These are phyloP conservation scores for Haberlea rhodopensis DNA, from an alignment of 257 asterid species.

Conservation along the genomic window DNA sequence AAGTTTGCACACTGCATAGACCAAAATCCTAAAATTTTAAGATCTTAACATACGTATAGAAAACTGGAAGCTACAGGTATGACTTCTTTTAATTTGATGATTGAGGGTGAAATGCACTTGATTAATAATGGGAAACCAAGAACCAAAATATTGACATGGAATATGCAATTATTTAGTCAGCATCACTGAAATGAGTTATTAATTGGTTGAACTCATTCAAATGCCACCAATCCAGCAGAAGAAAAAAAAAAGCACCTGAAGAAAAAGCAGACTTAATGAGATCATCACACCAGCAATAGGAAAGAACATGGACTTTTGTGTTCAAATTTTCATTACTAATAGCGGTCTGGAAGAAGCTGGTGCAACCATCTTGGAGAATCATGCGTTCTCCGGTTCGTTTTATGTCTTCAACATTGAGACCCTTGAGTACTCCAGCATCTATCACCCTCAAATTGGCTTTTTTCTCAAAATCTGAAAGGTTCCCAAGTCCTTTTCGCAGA, in stretches of 20 bases:
- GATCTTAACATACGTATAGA: background rate
- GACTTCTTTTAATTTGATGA: background rate
- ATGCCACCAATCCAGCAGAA: constrained; percentile 7
- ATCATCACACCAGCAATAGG: constrained; percentile 97
- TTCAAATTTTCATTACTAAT: constrained; percentile 49
- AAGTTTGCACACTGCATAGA: too few relatives aligned
- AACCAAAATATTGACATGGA: background rate
- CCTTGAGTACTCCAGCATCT: constrained; percentile 82
- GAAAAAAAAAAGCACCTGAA: constrained; percentile 53
- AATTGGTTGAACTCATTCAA: background rate
- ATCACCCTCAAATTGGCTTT: constrained; percentile 72
- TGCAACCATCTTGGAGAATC: constrained; percentile 81
- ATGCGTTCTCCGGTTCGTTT: constrained; percentile 79
- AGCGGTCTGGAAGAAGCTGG: constrained; percentile 55
- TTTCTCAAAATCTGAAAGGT: constrained; percentile 76
- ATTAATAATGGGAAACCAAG: constrained; percentile 15
- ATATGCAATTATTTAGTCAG: background rate
- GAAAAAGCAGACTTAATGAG: constrained; percentile 85
- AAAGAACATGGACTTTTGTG: constrained; percentile 70
- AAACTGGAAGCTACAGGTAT: background rate
- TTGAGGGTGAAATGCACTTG: constrained; percentile 8
- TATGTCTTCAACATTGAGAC: constrained; percentile 78
- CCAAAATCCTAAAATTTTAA: background rate
- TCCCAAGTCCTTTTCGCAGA: constrained; percentile 57
- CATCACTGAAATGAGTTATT: background rate